Conservation (phyloP, 306 rosid genomes). For the Trifolium dubium region DNA sequence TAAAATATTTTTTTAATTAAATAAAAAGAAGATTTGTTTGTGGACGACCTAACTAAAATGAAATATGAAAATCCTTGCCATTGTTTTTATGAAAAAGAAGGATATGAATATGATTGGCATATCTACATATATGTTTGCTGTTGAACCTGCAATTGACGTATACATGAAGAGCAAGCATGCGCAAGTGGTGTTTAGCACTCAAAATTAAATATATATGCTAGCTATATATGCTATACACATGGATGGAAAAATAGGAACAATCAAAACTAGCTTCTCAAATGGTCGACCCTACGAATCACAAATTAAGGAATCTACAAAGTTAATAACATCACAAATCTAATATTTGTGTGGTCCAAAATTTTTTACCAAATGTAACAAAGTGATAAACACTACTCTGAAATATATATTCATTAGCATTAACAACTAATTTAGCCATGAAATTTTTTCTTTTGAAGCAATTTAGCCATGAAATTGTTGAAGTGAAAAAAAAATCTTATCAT, state of each 20-base stretch:
- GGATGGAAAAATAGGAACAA: slow-evolving; percentile 16
- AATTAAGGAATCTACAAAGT: slow-evolving; percentile 19
- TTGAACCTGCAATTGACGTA: slow-evolving; percentile 9
- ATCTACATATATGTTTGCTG: neutral
- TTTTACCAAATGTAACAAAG: neutral
- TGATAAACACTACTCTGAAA: slow-evolving; percentile 2
- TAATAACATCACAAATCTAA: slow-evolving; percentile 11
- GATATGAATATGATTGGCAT: slow-evolving; percentile 19
- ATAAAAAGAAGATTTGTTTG: neutral
- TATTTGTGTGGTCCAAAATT: slow-evolving; percentile 33
- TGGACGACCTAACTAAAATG: slow-evolving; percentile 52
- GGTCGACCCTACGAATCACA: slow-evolving; percentile 37
- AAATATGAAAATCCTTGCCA: slow-evolving; percentile 27
- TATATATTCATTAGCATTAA: neutral
- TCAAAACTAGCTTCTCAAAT: neutral
- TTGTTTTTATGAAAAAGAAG: neutral
- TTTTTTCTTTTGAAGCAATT: no score
- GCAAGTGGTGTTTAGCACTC: slow-evolving; percentile 36
- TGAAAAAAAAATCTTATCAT: no score
- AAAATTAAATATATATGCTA: slow-evolving; percentile 16
- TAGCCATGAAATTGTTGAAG: neutral
- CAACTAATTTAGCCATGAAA: neutral
- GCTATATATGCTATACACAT: neutral
- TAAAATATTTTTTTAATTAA: no score
- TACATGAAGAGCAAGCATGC: slow-evolving; percentile 37